Evolutionary conservation across 345 rosid genomes (phyloP).

Genomic region (Hirschfeldia incana): DNA sequence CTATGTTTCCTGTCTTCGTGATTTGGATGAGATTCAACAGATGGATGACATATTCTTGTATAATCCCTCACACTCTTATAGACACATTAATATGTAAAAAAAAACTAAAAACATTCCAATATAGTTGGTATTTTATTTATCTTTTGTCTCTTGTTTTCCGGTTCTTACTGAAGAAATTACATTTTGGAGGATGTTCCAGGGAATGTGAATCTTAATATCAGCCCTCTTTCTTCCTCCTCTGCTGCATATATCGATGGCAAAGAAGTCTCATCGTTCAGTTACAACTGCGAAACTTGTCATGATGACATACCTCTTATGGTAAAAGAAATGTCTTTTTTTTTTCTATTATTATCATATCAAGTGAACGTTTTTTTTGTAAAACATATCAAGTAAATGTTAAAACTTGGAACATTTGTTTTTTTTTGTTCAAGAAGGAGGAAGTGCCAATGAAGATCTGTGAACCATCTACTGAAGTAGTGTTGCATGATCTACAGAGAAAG

Average conservation of each 20-base stretch:
- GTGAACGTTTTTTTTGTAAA: too few species aligned
- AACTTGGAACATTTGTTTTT: not conserved
- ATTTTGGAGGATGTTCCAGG: slow-evolving; percentile 43
- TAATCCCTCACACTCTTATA: slow-evolving; percentile 22
- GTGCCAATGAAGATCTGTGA: slow-evolving; percentile 26
- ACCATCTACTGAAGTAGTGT: slow-evolving; percentile 54
- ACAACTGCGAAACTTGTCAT: not conserved
- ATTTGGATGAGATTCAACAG: slow-evolving; percentile 50
- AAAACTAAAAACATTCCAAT: not conserved
- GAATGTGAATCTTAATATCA: too few species aligned
- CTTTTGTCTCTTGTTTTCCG: slow-evolving; percentile 21
- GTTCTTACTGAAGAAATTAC: slow-evolving; percentile 38
- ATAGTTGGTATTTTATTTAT: slow-evolving; percentile 4
- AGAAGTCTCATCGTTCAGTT: too few species aligned
- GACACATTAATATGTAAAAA: not conserved
- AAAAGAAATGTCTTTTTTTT: too few species aligned
- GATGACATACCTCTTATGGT: not conserved
- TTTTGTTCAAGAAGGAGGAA: not conserved
- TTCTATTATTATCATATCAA: too few species aligned
- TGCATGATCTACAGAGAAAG: slow-evolving; percentile 71
- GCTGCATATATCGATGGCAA: too few species aligned
- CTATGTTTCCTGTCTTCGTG: slow-evolving; percentile 34
- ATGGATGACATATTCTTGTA: slow-evolving; percentile 79
- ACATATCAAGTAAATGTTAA: too few species aligned
- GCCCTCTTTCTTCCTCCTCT: too few species aligned